Conservation (phyloP, 805 yeast genomes). For the Ogataea pilisensis region DNA sequence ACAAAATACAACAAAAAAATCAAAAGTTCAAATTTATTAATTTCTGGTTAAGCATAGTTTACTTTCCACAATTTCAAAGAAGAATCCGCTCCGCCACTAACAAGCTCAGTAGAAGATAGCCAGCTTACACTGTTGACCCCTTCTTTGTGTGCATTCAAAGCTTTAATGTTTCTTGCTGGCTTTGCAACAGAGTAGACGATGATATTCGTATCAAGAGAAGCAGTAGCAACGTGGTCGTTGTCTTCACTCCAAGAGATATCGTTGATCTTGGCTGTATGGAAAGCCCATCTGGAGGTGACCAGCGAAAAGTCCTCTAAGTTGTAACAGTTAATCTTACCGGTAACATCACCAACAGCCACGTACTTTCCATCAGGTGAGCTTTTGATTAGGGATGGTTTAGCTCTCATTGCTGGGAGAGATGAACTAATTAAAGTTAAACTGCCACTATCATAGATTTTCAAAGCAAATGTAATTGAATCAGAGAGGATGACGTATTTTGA, state of each 20-base stretch:
- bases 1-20: neutral
- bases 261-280: slow-evolving; percentile 81
- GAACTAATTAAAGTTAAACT: slow-evolving; percentile 11
- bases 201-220: slow-evolving; percentile 79
- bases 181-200: slow-evolving; percentile 73
- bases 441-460: slow-evolving; percentile 36
- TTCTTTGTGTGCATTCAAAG: slow-evolving; percentile 78
- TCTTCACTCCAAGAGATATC: slow-evolving; percentile 77
- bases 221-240: slow-evolving; percentile 69
- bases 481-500: slow-evolving; percentile 46
- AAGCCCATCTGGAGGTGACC: slow-evolving; percentile 90
- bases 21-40: neutral
- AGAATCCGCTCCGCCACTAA: slow-evolving; percentile 79
- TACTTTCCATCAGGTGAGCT: slow-evolving; percentile 67
- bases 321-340: slow-evolving; percentile 83
- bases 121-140: slow-evolving; percentile 79
- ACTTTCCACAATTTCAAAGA: slow-evolving; percentile 71
- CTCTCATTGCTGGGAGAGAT: slow-evolving; percentile 41
- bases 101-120: slow-evolving; percentile 47
- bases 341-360: slow-evolving; percentile 80
- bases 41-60: slow-evolving; percentile 5
- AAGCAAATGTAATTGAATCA: slow-evolving; percentile 34
- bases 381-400: slow-evolving; percentile 58
- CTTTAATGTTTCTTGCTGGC: slow-evolving; percentile 74
- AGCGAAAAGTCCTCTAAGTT: slow-evolving; percentile 48